A percentile compares a stretch with the other conserved stretches of the same genome.
Conservation (phyloP, 257 asterid genomes). For the Leptodermis oblonga region DNA sequence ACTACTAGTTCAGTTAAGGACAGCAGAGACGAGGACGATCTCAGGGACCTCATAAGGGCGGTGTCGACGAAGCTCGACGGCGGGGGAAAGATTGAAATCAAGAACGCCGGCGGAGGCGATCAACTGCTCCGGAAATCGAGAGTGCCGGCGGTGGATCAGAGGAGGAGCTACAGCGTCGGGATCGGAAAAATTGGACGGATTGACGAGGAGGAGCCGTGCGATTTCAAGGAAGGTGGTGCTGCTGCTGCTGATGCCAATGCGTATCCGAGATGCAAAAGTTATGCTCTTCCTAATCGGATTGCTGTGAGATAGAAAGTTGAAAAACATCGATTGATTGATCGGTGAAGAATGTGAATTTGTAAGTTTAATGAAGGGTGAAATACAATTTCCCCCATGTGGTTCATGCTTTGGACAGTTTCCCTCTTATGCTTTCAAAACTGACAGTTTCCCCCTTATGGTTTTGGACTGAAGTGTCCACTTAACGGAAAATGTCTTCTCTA, state of each 20-base stretch:
- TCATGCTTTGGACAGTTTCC: too few species aligned
- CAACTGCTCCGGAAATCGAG: background rate
- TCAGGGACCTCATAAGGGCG: conserved; percentile 16
- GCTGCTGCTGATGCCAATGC: conserved; percentile 14
- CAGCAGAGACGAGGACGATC: conserved; percentile 1
- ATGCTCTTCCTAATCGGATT: conserved; percentile 1
- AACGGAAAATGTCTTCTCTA: too few species aligned
- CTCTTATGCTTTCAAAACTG: too few species aligned
- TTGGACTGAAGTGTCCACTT: too few species aligned
- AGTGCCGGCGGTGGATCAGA: background rate
- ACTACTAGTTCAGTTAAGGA: conserved; percentile 14
- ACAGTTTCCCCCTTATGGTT: too few species aligned
- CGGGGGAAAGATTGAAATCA: background rate
- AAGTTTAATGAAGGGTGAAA: too few species aligned
- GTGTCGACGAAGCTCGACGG: conserved; percentile 8
- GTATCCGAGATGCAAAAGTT: conserved; percentile 20
- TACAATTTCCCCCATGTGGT: too few species aligned
- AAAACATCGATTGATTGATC: background rate
- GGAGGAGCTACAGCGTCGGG: conserved; percentile 46
- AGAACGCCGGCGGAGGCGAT: background rate
- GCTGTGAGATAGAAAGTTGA: background rate
- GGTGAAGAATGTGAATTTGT: too few species aligned
- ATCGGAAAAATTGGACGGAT: conserved; percentile 57
- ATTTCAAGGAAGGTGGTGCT: conserved; percentile 34
- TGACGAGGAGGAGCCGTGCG: conserved; percentile 50